Percentiles rank a stretch among this genome's conserved stretches.
These are phyloP conservation scores for Gynandropsis gynandra DNA, from an alignment of 345 rosid species.

Conservation along the genomic window DNA sequence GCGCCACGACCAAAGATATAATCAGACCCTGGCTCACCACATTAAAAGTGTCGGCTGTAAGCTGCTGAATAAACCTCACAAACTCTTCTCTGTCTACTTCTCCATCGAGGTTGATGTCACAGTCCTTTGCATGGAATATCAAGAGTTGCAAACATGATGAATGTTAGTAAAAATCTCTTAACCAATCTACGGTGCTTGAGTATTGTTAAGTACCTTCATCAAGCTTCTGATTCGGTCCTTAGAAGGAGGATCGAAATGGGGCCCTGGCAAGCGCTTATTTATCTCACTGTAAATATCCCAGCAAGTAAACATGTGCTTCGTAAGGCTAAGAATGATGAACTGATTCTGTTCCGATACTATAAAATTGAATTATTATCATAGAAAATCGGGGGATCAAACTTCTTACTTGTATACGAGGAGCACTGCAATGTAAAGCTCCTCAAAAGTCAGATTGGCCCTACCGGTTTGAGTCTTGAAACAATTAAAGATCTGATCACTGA, in stretches of 20 bases:
- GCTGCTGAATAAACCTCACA: constrained; percentile 50
- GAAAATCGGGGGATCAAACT: not conserved
- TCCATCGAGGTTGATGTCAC: constrained; percentile 73
- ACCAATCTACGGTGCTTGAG: too few relatives aligned
- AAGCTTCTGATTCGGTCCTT: constrained; percentile 49
- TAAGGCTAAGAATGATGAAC: not conserved
- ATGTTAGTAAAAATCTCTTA: not conserved
- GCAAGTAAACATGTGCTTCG: not conserved
- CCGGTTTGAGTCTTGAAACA: constrained; percentile 48
- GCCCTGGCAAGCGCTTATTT: constrained; percentile 86
- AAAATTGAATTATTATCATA: too few relatives aligned
- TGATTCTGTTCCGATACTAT: not conserved
- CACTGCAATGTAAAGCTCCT: constrained; percentile 81
- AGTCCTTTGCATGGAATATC: constrained; percentile 35
- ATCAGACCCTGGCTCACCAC: constrained; percentile 79
- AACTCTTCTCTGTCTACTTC: constrained; percentile 70
- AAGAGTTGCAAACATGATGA: not conserved
- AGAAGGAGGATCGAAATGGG: constrained; percentile 92
- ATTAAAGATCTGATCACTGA: constrained; percentile 56
- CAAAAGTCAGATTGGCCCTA: constrained; percentile 50
- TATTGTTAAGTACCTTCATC: constrained; percentile 49
- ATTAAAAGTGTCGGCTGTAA: constrained; percentile 52
- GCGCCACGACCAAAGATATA: constrained; percentile 72
- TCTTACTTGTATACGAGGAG: constrained; percentile 79
- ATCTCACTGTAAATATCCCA: constrained; percentile 47